These are phyloP conservation scores for Terfezia boudieri DNA, from an alignment of 495 filamentous ascomycete species.

Conservation along the genomic window DNA sequence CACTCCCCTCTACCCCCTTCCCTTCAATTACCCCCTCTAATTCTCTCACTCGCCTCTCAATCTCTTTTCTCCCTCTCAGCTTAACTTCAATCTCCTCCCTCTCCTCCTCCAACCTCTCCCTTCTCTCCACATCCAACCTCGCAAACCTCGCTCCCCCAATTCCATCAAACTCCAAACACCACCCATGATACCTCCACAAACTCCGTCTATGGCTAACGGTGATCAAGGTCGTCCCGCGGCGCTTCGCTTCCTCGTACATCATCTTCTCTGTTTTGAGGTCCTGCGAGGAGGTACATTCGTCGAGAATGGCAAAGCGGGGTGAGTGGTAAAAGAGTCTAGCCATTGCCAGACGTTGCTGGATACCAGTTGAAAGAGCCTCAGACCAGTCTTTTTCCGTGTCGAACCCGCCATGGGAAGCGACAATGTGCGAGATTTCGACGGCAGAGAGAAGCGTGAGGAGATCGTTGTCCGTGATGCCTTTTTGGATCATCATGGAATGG, in stretches of 20 bases:
- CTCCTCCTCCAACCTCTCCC: constrained; percentile 81
- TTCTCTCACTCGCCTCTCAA: constrained; percentile 66
- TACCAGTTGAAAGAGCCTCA: constrained; percentile 65
- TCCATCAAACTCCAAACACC: constrained; percentile 90
- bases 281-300: constrained; percentile 86
- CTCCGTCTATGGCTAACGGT: constrained; percentile 79
- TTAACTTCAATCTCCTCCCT: constrained; percentile 80
- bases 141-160: constrained; percentile 83
- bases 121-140: constrained; percentile 65
- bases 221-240: constrained; percentile 78
- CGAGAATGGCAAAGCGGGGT: constrained; percentile 79
- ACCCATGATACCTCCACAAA: constrained; percentile 87
- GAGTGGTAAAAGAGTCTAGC: constrained; percentile 87
- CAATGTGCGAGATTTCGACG: constrained; percentile 63
- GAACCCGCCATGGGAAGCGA: constrained; percentile 65
- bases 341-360: constrained; percentile 97
- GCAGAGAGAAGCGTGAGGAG: constrained; percentile 51
- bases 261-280: constrained; percentile 81
- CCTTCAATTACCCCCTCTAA: constrained; percentile 23
- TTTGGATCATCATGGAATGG: constrained; percentile 64
- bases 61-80: constrained; percentile 61
- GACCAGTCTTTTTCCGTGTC: constrained; percentile 95
- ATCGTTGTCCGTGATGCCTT: constrained; percentile 63
- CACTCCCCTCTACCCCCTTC: background rate
- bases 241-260: constrained; percentile 95